Conservation (phyloP, 768 basidiomycete genomes). For the Pulveroboletus sp. region DNA sequence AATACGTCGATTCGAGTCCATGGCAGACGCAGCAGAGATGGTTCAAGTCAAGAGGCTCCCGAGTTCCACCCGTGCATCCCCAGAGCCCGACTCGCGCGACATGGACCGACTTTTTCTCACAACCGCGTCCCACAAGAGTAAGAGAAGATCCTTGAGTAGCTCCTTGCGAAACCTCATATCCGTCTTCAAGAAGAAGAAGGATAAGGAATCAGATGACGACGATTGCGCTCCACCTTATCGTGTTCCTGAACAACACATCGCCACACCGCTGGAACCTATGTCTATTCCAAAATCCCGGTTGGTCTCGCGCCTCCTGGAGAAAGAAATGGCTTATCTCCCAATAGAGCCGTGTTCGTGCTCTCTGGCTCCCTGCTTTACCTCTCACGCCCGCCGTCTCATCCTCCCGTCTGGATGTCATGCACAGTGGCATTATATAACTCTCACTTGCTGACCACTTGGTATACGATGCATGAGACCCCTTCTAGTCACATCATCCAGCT, state of each 20-base stretch:
- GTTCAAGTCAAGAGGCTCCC: constrained; percentile 6
- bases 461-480: constrained; percentile 37
- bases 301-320: background rate
- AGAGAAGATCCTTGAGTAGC: constrained; percentile 50
- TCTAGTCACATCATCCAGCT: constrained; percentile 46
- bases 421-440: constrained; percentile 32
- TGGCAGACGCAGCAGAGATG: constrained; percentile 22
- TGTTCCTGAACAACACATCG: constrained; percentile 5
- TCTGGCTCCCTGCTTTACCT: constrained; percentile 45
- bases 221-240: constrained; percentile 9
- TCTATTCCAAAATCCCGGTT: background rate
- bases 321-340: background rate
- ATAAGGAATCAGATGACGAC: constrained; percentile 26
- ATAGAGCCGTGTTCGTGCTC: background rate
- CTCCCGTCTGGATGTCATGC: constrained; percentile 50
- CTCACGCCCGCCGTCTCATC: constrained; percentile 27
- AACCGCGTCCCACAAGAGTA: constrained; percentile 35
- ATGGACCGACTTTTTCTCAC: constrained; percentile 14
- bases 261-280: background rate
- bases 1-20: constrained; percentile 50
- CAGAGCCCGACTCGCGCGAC: constrained; percentile 11
- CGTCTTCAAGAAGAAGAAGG: constrained; percentile 49
- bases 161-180: constrained; percentile 61
- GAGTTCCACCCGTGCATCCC: constrained; percentile 13
- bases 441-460: constrained; percentile 47